Evolutionary conservation across 345 rosid species (phyloP).

Genomic region (Acer saccharum): DNA sequence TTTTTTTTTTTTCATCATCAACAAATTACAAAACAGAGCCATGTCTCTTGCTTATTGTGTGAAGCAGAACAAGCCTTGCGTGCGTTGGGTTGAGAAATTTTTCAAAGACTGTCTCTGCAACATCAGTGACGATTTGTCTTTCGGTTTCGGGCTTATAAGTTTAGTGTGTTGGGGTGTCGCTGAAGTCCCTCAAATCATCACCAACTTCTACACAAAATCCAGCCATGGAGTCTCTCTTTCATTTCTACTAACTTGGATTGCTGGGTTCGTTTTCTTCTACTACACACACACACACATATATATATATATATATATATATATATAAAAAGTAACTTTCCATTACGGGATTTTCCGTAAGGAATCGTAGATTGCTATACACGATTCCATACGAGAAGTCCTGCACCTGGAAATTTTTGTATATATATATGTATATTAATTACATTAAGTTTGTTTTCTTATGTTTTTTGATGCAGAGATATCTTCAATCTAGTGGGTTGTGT

Average conservation of each 20-base stretch:
- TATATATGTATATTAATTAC: too few species aligned
- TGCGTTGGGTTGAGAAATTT: constrained; percentile 69
- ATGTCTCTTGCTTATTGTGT: constrained; percentile 57
- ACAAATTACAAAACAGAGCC: constrained; percentile 22
- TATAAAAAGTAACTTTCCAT: too few species aligned
- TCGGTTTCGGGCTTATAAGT: constrained; percentile 67
- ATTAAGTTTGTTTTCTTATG: neutral
- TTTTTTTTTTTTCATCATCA: neutral
- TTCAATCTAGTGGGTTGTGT: constrained; percentile 89
- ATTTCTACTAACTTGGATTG: constrained; percentile 95
- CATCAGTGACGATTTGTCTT: constrained; percentile 68
- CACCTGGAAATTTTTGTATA: too few species aligned
- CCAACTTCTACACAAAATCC: constrained; percentile 87
- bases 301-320: too few species aligned
- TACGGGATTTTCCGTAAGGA: too few species aligned
- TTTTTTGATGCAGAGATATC: constrained; percentile 64
- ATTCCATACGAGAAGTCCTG: too few species aligned
- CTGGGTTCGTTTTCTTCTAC: constrained; percentile 54
- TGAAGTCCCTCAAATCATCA: constrained; percentile 91
- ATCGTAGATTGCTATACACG: too few species aligned
- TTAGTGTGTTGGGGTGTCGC: constrained; percentile 88
- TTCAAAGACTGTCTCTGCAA: constrained; percentile 90
- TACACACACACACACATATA: too few species aligned
- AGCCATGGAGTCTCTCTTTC: constrained; percentile 92
- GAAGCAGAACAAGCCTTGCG: constrained; percentile 64